Base-by-base conservation (phyloP, 176 grass and related monocot genomes). In the Olyra latifolia region DNA sequence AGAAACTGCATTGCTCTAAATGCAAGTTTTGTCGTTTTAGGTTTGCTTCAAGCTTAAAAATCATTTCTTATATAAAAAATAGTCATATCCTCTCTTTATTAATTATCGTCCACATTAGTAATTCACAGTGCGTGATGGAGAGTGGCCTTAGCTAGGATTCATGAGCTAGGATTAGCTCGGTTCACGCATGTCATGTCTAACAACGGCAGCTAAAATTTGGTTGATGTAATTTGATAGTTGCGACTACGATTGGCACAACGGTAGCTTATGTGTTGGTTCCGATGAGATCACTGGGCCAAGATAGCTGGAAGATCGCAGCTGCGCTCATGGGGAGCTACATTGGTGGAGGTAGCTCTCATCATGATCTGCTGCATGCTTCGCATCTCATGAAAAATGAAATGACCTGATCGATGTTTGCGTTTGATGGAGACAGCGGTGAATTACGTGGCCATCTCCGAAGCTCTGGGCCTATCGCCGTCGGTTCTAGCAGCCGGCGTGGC, bases 261-360 rank as follows among this genome's bases (percentile, higher is more conserved):
- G 72, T 87, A 56, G 94, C 94, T 7, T 97, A 84, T 62, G 10
- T 86, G 19, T 29, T 97, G 85, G 75, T 97, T 16, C 94, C 94
- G 1, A 97, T 97, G 94, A 76, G 83, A 80, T 94, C 94, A 5
- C 91, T 97, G 2, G 94, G 94, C 68, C 82, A 88, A 40, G 94
- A 97, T 46, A 83, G 87, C 85, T 97, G 94, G 94, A 97, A 97
- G 83, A 83, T 97, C 50, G 94, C 94, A 7, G 94, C 94, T 28
- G 87, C 94, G 7, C 92, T 97, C 60, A 97, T 94, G 94, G 91
- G 94, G 65, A 97, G 94, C 84, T 91, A 97, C 76, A 97, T 94
- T 62, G 95, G 95, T 45, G 95, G 91, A 90, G 81, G 91, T 97
- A 84, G 84, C 19, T 42, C n/a, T n/a, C n/a, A n/a, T n/a, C n/a